Evolutionary conservation across 116 monocot species (phyloP), one percentile per base, ranked within the genome.

Genomic region (Dioscorea cayenensis): DNA sequence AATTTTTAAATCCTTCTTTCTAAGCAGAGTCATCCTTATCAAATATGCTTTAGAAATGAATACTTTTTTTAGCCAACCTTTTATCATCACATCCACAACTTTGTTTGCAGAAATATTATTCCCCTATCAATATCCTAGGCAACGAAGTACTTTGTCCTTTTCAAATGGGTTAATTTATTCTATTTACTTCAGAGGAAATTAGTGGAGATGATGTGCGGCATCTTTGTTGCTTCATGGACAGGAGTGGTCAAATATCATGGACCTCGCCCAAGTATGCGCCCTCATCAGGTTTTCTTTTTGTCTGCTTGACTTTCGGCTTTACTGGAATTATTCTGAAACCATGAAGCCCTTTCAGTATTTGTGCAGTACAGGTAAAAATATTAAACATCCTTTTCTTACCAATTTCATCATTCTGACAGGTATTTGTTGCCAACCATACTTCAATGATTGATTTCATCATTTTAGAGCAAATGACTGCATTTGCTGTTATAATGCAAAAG

Each of bases 401-500:
- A 59, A 59, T 59, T 19, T 59, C 25, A 11, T 2, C 27, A 66
- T 48, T 43, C 27, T 55, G 58, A 17, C 82, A 96, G 92, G 96
- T 97, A 32, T 97, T 97, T 83, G 93, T 97, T 83, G 96, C 93
- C 69, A 97, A 97, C 71, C 96, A 97, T 55, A 97, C 92, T 38
- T 97, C 96, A 1, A 97, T 97, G 96, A 97, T 97, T 48, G 96
- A 97, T 82, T 97, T 97, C 77, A 92, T 97, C 71, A 88, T 97
- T 80, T 73, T 97, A 67, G 96, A 97, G 75, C 96, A 97, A 65
- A 97, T 92, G 86, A 88, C 96, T 67, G 90, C 96, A 73, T 97
- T 97, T 92, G 96, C 96, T 61, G 96, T 97, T 64, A 97, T 97
- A 58, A 97, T 97, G 96, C 96, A 97, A 78, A 97, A 97, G 32